These are phyloP conservation scores for Colletotrichum tabaci DNA, from an alignment of 2,329 filamentous ascomycete species.

Conservation along the genomic window DNA sequence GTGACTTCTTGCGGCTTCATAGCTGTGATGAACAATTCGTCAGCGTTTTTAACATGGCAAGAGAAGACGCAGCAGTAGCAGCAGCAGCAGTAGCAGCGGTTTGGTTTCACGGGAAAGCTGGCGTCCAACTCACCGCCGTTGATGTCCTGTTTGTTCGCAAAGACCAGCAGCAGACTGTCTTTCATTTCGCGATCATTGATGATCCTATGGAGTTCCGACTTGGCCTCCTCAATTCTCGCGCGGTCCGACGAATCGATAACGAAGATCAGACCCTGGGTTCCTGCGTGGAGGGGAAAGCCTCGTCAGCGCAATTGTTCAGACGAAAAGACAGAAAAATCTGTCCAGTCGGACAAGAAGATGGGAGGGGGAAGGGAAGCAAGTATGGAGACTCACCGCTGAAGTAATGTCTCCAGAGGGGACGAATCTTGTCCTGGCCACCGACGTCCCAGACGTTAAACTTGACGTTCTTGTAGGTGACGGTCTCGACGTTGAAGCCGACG, in stretches of 20 bases:
- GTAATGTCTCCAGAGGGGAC: constrained; percentile 97
- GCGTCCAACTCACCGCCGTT: constrained; percentile 71
- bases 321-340: not conserved
- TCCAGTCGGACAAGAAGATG: constrained; percentile 15
- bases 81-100: not conserved
- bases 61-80: not conserved
- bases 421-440: constrained; percentile 98
- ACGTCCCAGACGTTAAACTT: constrained; percentile 99
- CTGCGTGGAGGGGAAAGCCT: constrained; percentile 58
- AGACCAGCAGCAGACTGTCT: constrained; percentile 93
- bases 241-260: constrained; percentile 97
- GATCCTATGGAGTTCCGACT: constrained; percentile 94
- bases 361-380: constrained; percentile 19
- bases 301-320: constrained; percentile 19
- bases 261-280: constrained; percentile 98
- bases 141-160: constrained; percentile 99
- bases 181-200: constrained; percentile 99
- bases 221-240: constrained; percentile 91
- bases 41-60: not conserved
- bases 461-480: constrained; percentile 98
- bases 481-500: constrained; percentile 99
- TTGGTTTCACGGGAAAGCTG: not conserved
- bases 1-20: constrained; percentile 87
- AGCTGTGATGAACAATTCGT: constrained; percentile 62
- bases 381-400: constrained; percentile 77